Percentiles rank a stretch among this genome's conserved stretches.
phyloP scores from a whole-genome alignment of 805 yeast species.

The Candida tibetensis region DNA sequence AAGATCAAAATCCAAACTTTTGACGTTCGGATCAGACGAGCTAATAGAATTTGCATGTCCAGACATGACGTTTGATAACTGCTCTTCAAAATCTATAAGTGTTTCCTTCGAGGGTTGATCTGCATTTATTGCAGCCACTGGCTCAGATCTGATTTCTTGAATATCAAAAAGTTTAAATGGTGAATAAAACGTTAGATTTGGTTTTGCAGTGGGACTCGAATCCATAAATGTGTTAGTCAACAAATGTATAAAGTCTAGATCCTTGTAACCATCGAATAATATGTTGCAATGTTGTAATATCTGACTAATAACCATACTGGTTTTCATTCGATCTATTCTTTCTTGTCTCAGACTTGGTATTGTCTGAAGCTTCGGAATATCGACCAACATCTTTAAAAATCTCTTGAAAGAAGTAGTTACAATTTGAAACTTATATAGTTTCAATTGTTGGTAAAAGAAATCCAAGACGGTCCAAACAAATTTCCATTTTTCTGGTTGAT shows the following conservation, averaged over 20 bases:
- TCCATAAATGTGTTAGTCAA: constrained; percentile 4
- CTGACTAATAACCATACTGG: constrained; percentile 5
- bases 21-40: not conserved
- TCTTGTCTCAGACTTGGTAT: not conserved
- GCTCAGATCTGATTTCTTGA: constrained; percentile 6
- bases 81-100: not conserved
- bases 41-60: not conserved
- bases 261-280: constrained; percentile 37
- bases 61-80: not conserved
- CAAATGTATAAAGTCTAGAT: constrained; percentile 14
- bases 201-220: not conserved
- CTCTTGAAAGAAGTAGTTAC: constrained; percentile 19
- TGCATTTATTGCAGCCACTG: not conserved
- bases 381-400: constrained; percentile 23
- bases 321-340: constrained; percentile 4
- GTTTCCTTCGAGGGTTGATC: not conserved
- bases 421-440: constrained; percentile 17
- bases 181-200: constrained; percentile 5
- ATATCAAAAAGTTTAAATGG: constrained; percentile 8
- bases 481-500: constrained; percentile 29
- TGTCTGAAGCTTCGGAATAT: constrained; percentile 12
- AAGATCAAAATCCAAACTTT: not conserved
- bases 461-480: constrained; percentile 22
- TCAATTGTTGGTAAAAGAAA: constrained; percentile 16
- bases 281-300: constrained; percentile 19